A percentile compares a stretch with the other conserved stretches of the same genome.
Evolutionary conservation across 2,329 filamentous ascomycete species (phyloP).

Genomic region (Fusarium sp.): DNA sequence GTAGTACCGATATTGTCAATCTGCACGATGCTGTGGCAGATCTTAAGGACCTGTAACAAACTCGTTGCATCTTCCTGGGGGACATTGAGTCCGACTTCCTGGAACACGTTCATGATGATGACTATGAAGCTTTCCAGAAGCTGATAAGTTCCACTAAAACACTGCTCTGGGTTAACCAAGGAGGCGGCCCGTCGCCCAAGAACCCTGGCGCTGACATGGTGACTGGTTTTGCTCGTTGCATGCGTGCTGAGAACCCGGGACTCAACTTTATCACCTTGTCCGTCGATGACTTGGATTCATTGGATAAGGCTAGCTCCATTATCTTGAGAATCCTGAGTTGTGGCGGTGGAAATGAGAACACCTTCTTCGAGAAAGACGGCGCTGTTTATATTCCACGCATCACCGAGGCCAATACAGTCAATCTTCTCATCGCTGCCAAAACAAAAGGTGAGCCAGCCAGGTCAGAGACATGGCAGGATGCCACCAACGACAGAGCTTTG

Average conservation of each 20-base stretch:
- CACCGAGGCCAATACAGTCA: not conserved
- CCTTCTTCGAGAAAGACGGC: not conserved
- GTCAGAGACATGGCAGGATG: not conserved
- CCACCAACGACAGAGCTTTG: not conserved
- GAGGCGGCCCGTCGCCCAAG: not conserved
- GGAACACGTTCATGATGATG: not conserved
- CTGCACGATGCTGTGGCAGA: not conserved
- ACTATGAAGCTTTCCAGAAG: not conserved
- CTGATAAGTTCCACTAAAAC: not conserved
- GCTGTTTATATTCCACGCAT: not conserved
- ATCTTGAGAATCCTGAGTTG: not conserved
- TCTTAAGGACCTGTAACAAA: not conserved
- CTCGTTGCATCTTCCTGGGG: not conserved
- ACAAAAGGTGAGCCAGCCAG: not conserved
- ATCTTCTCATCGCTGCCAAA: not conserved
- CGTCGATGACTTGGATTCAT: not conserved
- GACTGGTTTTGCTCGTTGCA: constrained; percentile 1
- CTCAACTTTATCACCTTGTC: not conserved
- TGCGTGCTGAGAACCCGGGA: constrained; percentile 1
- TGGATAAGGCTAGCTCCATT: not conserved
- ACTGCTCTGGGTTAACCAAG: not conserved
- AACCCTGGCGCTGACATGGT: not conserved
- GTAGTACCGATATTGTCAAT: not conserved
- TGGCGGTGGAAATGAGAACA: not conserved
- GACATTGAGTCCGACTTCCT: not conserved